Evolutionary conservation across 441 rosid species (phyloP), one percentile per base, ranked within the genome.

Genomic region (Brassica balearica): DNA sequence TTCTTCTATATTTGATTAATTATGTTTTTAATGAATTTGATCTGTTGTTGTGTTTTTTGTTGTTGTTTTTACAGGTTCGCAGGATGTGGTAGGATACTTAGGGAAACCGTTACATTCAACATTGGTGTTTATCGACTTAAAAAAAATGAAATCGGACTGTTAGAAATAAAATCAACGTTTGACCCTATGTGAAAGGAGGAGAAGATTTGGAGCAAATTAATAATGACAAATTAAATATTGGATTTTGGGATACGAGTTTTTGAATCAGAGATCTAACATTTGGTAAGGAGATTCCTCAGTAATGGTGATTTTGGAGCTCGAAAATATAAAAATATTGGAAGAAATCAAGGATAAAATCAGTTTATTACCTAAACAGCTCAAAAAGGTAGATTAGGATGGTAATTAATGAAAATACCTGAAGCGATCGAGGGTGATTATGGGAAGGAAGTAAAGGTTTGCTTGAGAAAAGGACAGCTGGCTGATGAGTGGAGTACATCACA

Each of bases 401-500:
- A 51, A 55, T 11, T 64, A 12, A 38, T 2, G 76, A 65, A 71
- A 41, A 23, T 3, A 3, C 2, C 1, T 11, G 27, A 22, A 38
- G 29, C 19, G 7, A n/a, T 20, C 2, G 63, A 68, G 65, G 73
- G 43, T 68, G 17, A 56, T 5, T 62, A 19, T 1, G 74, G 77
- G 15, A 67, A 62, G 77, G 14, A 67, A 53, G 11, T 15, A 17
- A 25, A 53, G 38, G 23, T 56, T 8, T 51, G 4, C 19, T 55
- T 55, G 60, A 8, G 60, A 73, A 62, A 73, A 15, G 0, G 75
- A 69, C 65, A 79, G 75, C 56, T 68, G 51, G 48, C 3, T 0
- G 71, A 27, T 74, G 62, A 63, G 43, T 63, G 38, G 75, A 68
- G 14, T 8, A 74, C 72, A 55, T 53, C 79, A n/a, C 25, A 53